A percentile compares a stretch with the other conserved stretches of the same genome.
phyloP scores from a whole-genome alignment of 371 early-diverging fungal species.

The Mortierella sp. region DNA sequence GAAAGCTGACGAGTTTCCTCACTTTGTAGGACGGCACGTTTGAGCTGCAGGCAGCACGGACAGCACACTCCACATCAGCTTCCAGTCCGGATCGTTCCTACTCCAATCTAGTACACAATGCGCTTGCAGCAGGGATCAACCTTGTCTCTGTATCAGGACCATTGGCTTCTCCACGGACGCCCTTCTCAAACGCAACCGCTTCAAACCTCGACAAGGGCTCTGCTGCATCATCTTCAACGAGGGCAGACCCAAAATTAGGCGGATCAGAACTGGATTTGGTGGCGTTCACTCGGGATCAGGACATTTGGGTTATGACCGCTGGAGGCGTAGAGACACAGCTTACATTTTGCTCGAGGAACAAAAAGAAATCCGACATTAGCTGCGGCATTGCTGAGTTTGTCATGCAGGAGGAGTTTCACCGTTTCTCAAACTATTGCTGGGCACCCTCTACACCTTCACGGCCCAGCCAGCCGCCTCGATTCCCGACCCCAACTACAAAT shows the following conservation, averaged over 20 bases:
- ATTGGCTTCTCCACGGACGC: constrained; percentile 37
- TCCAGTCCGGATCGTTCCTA: constrained; percentile 20
- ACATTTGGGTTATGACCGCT: constrained; percentile 75
- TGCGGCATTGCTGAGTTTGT: constrained; percentile 83
- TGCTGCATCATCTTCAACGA: constrained; percentile 28
- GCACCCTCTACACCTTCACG: constrained; percentile 45
- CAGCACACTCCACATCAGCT: constrained; percentile 6
- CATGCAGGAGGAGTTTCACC: constrained; percentile 86
- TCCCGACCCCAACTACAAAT: not conserved
- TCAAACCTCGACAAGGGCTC: constrained; percentile 32
- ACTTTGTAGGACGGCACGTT: constrained; percentile 42
- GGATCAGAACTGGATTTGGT: constrained; percentile 64
- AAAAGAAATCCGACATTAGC: constrained; percentile 58
- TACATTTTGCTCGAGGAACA: constrained; percentile 66
- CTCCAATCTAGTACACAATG: constrained; percentile 35
- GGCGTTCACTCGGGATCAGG: constrained; percentile 73
- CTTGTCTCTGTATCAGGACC: constrained; percentile 51
- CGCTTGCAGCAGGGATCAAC: constrained; percentile 40
- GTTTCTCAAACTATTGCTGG: constrained; percentile 81
- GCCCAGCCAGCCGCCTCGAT: not conserved
- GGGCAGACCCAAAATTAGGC: constrained; percentile 75
- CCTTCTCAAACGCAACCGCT: constrained; percentile 26
- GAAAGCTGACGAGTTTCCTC: not conserved
- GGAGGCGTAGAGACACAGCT: constrained; percentile 74
- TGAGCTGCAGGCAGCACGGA: constrained; percentile 33